Percentiles rank a stretch among this genome's conserved stretches.
Evolutionary conservation across 1,284 basidiomycete species (phyloP).

Genomic region (Ceratobasidium sp.): DNA sequence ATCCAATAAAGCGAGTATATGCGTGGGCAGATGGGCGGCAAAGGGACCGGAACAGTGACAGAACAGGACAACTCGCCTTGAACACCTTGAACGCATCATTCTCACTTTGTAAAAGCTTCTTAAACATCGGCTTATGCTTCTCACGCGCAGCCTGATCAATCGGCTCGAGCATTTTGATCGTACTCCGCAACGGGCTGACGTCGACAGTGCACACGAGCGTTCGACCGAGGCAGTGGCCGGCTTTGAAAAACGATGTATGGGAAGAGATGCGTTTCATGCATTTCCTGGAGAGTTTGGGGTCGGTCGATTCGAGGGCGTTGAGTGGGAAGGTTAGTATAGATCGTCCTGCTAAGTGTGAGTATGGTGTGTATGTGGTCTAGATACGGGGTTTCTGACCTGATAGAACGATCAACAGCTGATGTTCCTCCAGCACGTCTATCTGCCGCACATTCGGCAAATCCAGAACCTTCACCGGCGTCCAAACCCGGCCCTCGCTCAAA

Average conservation of each 20-base stretch:
- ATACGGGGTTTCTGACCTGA: constrained; percentile 74
- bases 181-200: constrained; percentile 76
- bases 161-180: constrained; percentile 97
- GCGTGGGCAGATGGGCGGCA: too few species aligned
- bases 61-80: constrained; percentile 69
- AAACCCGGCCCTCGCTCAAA: constrained; percentile 73
- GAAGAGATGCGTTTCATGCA: constrained; percentile 71
- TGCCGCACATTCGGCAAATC: constrained; percentile 93
- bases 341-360: constrained; percentile 74
- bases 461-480: constrained; percentile 91
- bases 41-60: too few species aligned
- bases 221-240: too few species aligned
- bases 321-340: constrained; percentile 97
- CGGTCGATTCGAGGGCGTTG: constrained; percentile 75
- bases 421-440: constrained; percentile 96
- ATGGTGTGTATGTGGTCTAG: too few species aligned
- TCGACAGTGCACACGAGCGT: too few species aligned
- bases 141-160: constrained; percentile 90
- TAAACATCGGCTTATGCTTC: constrained; percentile 91
- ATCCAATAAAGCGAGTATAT: too few species aligned
- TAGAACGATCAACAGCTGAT: constrained; percentile 93
- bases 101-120: constrained; percentile 87
- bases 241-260: too few species aligned
- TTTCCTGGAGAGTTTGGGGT: constrained; percentile 71
- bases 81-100: constrained; percentile 96